These are phyloP conservation scores for Saprolegnia diclina DNA, from an alignment of 352 stramenopile genomes.

Conservation along the genomic window DNA sequence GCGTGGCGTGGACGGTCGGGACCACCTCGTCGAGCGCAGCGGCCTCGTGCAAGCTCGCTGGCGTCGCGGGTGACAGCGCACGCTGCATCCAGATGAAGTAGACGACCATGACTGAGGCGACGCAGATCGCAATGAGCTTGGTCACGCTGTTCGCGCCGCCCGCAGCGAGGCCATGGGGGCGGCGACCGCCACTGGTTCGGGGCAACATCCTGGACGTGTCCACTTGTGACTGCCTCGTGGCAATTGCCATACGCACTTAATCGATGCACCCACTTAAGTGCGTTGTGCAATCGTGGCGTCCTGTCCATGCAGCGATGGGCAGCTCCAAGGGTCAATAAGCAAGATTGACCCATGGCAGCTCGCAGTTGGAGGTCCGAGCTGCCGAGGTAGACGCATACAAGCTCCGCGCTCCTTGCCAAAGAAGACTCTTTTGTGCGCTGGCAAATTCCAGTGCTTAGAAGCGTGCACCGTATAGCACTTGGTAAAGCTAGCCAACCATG, in stretches of 20 bases:
- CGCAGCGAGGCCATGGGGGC: neutral
- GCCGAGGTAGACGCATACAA: too few relatives aligned
- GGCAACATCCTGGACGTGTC: neutral
- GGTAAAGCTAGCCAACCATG: too few relatives aligned
- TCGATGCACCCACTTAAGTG: neutral
- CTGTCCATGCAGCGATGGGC: too few relatives aligned
- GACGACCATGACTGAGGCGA: constrained; percentile 19
- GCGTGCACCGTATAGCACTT: too few relatives aligned
- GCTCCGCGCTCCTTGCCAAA: too few relatives aligned
- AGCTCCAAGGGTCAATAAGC: too few relatives aligned
- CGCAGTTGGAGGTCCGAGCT: too few relatives aligned
- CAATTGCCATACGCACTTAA: neutral
- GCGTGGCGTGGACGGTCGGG: neutral
- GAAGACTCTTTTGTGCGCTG: too few relatives aligned
- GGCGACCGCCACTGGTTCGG: neutral
- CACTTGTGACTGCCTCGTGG: too few relatives aligned
- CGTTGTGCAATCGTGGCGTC: neutral
- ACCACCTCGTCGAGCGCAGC: constrained; percentile 2
- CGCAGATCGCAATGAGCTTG: constrained; percentile 16
- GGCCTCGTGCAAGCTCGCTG: neutral
- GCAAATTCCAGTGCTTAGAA: too few relatives aligned
- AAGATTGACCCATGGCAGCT: too few relatives aligned
- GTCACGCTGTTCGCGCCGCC: constrained; percentile 1
- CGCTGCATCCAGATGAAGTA: constrained; percentile 26
- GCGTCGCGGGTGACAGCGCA: neutral